A percentile compares a stretch with the other conserved stretches of the same genome.
phyloP scores from a whole-genome alignment of 768 basidiomycete genomes.

The Megacollybia marginata region DNA sequence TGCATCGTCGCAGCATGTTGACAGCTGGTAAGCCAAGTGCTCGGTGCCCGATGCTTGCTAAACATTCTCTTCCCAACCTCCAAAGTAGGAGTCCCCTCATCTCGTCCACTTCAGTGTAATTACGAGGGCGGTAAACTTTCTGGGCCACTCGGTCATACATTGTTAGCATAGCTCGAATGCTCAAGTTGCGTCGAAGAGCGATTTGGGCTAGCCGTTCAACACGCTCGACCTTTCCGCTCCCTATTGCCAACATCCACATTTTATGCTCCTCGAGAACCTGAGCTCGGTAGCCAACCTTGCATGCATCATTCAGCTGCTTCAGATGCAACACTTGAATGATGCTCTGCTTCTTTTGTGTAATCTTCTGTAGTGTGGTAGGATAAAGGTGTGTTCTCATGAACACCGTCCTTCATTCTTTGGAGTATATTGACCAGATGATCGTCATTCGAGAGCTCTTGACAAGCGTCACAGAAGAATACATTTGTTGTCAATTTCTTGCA shows the following conservation, averaged over 20 bases:
- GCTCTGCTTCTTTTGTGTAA: slow-evolving; percentile 3
- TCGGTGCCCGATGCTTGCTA: slow-evolving; percentile 11
- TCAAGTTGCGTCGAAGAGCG: slow-evolving; percentile 5
- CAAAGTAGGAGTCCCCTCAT: slow-evolving; percentile 10
- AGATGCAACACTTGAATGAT: slow-evolving; percentile 6
- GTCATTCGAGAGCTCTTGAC: background rate
- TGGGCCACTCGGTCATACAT: slow-evolving; percentile 7
- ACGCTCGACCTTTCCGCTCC: slow-evolving; percentile 12
- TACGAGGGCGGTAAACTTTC: slow-evolving; percentile 10
- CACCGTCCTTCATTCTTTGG: slow-evolving; percentile 8
- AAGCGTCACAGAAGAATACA: background rate
- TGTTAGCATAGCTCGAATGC: slow-evolving; percentile 11
- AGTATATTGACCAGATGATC: slow-evolving; percentile 7
- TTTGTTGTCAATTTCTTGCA: slow-evolving; percentile 1
- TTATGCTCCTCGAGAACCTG: slow-evolving; percentile 12
- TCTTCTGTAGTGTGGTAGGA: slow-evolving; percentile 7
- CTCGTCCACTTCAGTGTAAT: slow-evolving; percentile 13
- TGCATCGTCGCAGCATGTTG: slow-evolving; percentile 6
- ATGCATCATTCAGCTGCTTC: slow-evolving; percentile 5
- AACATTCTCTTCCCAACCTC: slow-evolving; percentile 12
- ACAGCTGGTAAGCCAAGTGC: slow-evolving; percentile 9
- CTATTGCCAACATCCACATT: slow-evolving; percentile 14
- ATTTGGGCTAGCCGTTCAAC: slow-evolving; percentile 10
- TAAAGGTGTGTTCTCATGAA: slow-evolving; percentile 8
- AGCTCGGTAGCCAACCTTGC: slow-evolving; percentile 2